phyloP scores from a whole-genome alignment of 2,329 filamentous ascomycete genomes.

The Cytospora paraplurivora region DNA sequence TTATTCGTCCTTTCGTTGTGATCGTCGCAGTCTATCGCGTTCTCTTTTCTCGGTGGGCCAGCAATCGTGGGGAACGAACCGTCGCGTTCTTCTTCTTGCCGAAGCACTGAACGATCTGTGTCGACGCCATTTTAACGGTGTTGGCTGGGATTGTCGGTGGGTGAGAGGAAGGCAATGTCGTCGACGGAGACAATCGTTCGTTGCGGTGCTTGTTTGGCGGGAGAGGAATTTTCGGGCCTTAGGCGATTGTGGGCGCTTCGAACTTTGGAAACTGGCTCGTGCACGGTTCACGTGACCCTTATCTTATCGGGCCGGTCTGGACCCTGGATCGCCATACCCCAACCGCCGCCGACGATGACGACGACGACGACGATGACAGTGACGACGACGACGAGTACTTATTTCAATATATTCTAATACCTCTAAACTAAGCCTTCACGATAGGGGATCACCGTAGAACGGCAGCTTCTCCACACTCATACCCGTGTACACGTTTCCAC shows the following conservation, averaged over 20 bases:
- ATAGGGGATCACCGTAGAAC: too few species aligned
- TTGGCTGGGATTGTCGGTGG: slow-evolving; percentile 25
- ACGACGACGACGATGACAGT: too few species aligned
- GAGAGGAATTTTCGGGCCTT: slow-evolving; percentile 26
- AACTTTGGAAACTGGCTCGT: not conserved
- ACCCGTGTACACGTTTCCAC: too few species aligned
- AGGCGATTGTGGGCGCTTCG: slow-evolving; percentile 26
- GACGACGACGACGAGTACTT: not conserved
- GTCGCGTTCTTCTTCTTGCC: slow-evolving; percentile 96
- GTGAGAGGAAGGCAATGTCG: slow-evolving; percentile 19
- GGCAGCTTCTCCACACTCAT: too few species aligned
- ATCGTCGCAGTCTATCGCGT: slow-evolving; percentile 10
- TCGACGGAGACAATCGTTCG: slow-evolving; percentile 14
- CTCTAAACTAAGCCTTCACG: too few species aligned
- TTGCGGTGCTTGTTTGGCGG: slow-evolving; percentile 14
- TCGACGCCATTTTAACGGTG: slow-evolving; percentile 69
- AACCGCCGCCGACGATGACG: not conserved
- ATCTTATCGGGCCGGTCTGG: slow-evolving; percentile 9
- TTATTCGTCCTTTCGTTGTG: slow-evolving; percentile 17
- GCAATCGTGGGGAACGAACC: slow-evolving; percentile 37
- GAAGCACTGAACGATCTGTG: slow-evolving; percentile 94
- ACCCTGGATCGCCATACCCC: not conserved
- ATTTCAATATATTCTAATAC: not conserved
- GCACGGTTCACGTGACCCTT: slow-evolving; percentile 25
- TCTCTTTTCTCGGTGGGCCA: slow-evolving; percentile 12